phyloP scores from a whole-genome alignment of 768 basidiomycete species.

The Coprinopsis marcescibilis region DNA sequence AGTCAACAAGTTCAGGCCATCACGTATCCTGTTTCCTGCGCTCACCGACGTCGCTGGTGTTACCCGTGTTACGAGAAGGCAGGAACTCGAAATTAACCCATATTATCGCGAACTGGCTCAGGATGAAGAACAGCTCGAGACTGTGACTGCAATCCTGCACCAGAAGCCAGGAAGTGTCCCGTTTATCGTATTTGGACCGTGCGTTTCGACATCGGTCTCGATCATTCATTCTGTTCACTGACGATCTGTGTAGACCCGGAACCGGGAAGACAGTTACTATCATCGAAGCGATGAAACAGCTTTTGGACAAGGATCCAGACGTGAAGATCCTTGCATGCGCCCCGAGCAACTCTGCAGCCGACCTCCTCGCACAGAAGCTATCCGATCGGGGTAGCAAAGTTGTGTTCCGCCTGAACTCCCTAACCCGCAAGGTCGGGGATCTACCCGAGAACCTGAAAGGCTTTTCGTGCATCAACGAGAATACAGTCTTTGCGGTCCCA shows the following conservation, averaged over 20 bases:
- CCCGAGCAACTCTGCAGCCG: constrained; percentile 64
- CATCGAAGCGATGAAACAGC: constrained; percentile 56
- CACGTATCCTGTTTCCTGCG: constrained; percentile 45
- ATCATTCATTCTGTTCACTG: background rate
- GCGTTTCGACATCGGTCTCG: constrained; percentile 19
- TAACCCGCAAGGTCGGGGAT: constrained; percentile 32
- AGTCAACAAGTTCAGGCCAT: constrained; percentile 28
- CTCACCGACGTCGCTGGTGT: constrained; percentile 19
- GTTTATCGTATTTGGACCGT: constrained; percentile 64
- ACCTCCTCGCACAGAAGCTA: constrained; percentile 47
- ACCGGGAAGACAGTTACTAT: constrained; percentile 67
- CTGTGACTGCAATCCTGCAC: constrained; percentile 42
- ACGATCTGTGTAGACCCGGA: constrained; percentile 37
- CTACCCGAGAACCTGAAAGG: constrained; percentile 32
- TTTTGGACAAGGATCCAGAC: constrained; percentile 35
- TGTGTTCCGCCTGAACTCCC: constrained; percentile 51
- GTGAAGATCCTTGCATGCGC: constrained; percentile 57
- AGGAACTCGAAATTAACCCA: constrained; percentile 20
- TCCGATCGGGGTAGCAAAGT: constrained; percentile 25
- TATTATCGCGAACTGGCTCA: constrained; percentile 28
- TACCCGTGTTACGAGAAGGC: constrained; percentile 13
- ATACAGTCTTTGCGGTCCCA: constrained; percentile 42
- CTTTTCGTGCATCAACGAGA: constrained; percentile 36
- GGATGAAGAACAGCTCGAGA: constrained; percentile 45
- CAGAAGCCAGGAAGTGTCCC: constrained; percentile 43